Evolutionary conservation across 1,139 yeast genomes (phyloP), one percentile per base, ranked within the genome.

Genomic region (Pneumocystis murina): DNA sequence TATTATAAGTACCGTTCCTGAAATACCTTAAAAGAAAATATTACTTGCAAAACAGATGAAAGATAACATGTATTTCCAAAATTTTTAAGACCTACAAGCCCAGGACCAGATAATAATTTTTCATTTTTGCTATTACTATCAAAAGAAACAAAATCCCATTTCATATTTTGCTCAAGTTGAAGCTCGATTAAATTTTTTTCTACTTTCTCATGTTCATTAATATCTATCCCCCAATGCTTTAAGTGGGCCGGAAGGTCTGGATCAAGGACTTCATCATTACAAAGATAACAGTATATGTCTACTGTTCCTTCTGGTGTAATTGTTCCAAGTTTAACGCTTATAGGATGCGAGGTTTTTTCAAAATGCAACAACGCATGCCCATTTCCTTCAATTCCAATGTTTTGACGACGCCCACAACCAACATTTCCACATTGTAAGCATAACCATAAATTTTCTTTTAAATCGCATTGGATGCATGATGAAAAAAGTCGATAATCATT

Each of bases 361-460:
- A 74, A 86, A 75, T 94, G 99, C 0, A 74, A 74, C 68, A 92
- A 76, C 0, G 96, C 97, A 73, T 92, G 98, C 0, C 96, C 85
- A 71, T 91, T 84, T 3, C 99, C 99, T 7, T 69, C 69, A 35
- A 87, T 84, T 39, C 89, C 82, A 40, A 97, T 98, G 71, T 87
- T 88, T 73, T 92, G 98, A 48, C 84, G 84, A 68, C 99, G 79
- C 28, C 97, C 97, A 76, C 99, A 92, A 1, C 97, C 97, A 12
- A 90, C 72, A 59, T 81, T 78, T 0, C 97, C 98, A 78, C 98
- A 92, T 59, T 82, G 82, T 58, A 92, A 76, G 76, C 99, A 92
- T 30, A 92, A 80, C 99, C 99, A 92, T 62, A 92, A 76, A 71
- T 92, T 92, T 68, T 85, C 87, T 43, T 75, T 74, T 67, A 91